Base-by-base conservation (phyloP, 805 yeast species). In the Metschnikowia similis region DNA sequence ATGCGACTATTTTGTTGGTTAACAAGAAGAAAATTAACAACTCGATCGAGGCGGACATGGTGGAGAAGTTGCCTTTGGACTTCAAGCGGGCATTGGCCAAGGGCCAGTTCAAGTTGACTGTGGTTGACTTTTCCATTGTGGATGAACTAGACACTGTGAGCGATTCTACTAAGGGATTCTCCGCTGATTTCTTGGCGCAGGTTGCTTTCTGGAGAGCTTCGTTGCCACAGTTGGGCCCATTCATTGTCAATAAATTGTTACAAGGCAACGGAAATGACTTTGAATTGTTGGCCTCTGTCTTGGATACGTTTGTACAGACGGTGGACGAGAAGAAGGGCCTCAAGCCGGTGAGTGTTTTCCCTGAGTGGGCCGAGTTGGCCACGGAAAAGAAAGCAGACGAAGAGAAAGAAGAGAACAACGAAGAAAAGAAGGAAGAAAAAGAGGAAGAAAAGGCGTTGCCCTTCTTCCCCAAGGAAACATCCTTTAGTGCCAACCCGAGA, bases 251-350 rank as follows among this genome's bases (percentile, higher is more conserved):
- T 67, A 84, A 85, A 65, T 80, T 89, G 58, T 81, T 85, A 68
- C 88, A 85, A 64, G 84, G 94, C 13, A 85, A 86, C 53, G 94
- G 96, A 45, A 79, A 85, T 46, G 89, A 84, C 55, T 87, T 89
- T 52, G 96, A 90, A 70, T 72, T 85, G 51, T 76, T 89, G 56
- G 87, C 87, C 32, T 82, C 85, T 32, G 89, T 84, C 42, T 74
- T 85, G 62, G 82, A 84, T 50, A 80, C 81, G 50, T 77, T 83
- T 47, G 79, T 88, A 48, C 83, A 82, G 45, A 81, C 83, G 53
- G 79, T 79, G 16, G 74, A 76, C 45, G 80, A 79, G 63, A 62
- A 65, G 53, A 48, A 72, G 56, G 72, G 65, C 2, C 70, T 75
- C 58, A 71, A 70, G 56, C 64, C 73, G 10, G 65, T 73, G 29